Percentiles rank a stretch among this genome's conserved stretches.
Conservation (phyloP, 257 asterid genomes). For the Ophiorrhiza pumila region DNA sequence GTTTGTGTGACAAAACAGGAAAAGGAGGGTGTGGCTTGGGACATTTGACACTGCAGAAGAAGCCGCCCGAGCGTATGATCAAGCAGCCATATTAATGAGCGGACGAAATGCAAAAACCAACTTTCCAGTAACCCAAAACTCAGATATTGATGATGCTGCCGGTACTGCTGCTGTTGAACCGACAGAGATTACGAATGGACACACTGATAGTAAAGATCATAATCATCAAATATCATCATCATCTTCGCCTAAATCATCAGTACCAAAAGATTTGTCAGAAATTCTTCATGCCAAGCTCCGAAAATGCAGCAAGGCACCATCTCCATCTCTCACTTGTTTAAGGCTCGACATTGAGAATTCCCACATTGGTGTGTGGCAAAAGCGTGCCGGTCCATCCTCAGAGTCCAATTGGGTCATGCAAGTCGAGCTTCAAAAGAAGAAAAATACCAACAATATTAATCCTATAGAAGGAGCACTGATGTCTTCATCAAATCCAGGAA, state of each 20-base stretch:
- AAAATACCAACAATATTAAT: background rate
- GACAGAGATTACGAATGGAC: no score
- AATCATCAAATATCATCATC: background rate
- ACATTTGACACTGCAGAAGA: constrained; percentile 86
- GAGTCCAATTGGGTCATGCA: constrained; percentile 90
- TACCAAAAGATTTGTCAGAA: constrained; percentile 36
- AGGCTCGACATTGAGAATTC: constrained; percentile 77
- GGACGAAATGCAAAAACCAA: constrained; percentile 77
- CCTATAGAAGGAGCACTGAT: constrained; percentile 7
- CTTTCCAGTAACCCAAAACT: constrained; percentile 46
- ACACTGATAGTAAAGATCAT: background rate
- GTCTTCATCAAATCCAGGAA: background rate
- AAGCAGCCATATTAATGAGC: constrained; percentile 76
- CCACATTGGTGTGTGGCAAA: constrained; percentile 94
- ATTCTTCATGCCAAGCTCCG: constrained; percentile 71
- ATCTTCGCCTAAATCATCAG: constrained; percentile 14
- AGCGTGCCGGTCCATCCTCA: constrained; percentile 78
- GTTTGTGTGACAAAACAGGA: constrained; percentile 29
- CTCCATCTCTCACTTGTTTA: constrained; percentile 82
- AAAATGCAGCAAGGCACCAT: constrained; percentile 67
- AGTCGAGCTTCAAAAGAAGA: constrained; percentile 58
- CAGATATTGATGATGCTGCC: constrained; percentile 24
- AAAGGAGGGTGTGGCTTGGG: constrained; percentile 85
- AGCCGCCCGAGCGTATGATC: constrained; percentile 79
- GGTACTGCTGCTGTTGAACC: background rate